Evolutionary conservation across 441 rosid genomes (phyloP).

Genomic region (Erysimum cheiri): DNA sequence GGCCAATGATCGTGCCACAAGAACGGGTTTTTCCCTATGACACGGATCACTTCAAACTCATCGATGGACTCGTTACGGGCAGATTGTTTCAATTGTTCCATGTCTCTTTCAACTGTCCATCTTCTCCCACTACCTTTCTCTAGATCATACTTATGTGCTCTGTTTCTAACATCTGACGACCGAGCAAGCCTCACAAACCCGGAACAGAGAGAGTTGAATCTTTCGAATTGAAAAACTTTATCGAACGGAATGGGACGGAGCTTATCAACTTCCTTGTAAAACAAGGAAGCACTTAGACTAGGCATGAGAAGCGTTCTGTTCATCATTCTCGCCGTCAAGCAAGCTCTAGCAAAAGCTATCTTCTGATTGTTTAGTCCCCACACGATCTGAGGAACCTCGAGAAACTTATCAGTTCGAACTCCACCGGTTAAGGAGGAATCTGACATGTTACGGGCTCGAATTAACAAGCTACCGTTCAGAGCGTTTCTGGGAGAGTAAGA

Average conservation of each 20-base stretch:
- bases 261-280: constrained; percentile 84
- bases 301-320: constrained; percentile 94
- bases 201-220: constrained; percentile 70
- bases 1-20: constrained; percentile 99
- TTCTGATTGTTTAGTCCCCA: constrained; percentile 99
- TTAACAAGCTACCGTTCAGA: constrained; percentile 35
- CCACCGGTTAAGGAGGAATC: constrained; percentile 44
- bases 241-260: constrained; percentile 82
- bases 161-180: constrained; percentile 61
- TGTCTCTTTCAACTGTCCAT: constrained; percentile 84
- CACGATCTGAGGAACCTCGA: constrained; percentile 92
- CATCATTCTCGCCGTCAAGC: constrained; percentile 82
- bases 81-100: constrained; percentile 67
- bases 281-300: constrained; percentile 87
- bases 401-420: constrained; percentile 63
- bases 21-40: constrained; percentile 85
- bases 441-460: constrained; percentile 37
- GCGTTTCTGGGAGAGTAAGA: constrained; percentile 48
- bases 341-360: constrained; percentile 96
- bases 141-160: constrained; percentile 52
- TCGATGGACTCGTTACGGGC: constrained; percentile 50
- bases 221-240: constrained; percentile 75
- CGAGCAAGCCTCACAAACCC: constrained; percentile 77
- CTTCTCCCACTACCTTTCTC: constrained; percentile 96
- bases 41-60: constrained; percentile 66